Evolutionary conservation across 2,329 filamentous ascomycete species (phyloP).

Genomic region (Fusarium veterinarium): DNA sequence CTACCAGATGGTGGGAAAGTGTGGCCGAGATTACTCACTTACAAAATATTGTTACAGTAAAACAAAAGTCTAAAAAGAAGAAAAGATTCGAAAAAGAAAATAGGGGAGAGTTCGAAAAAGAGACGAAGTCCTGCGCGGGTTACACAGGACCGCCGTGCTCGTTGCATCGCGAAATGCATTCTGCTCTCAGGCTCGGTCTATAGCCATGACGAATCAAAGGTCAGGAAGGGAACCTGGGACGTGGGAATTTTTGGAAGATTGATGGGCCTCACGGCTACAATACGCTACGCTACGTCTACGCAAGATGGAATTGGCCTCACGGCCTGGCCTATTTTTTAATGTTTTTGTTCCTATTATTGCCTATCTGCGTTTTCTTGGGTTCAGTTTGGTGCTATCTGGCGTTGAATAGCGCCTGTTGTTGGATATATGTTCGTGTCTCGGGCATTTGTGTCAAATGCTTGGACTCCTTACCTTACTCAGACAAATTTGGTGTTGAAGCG

Average conservation of each 20-base stretch:
- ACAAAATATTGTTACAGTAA: constrained; percentile 13
- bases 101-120: constrained; percentile 17
- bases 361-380: constrained; percentile 12
- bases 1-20: neutral
- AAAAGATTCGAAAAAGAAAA: constrained; percentile 32
- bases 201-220: constrained; percentile 30
- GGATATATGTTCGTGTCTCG: constrained; percentile 7
- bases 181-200: constrained; percentile 22
- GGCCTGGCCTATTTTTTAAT: constrained; percentile 45
- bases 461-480: constrained; percentile 8
- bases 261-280: constrained; percentile 46
- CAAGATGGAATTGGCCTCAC: constrained; percentile 47
- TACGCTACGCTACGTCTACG: constrained; percentile 35
- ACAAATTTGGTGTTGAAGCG: constrained; percentile 35
- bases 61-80: constrained; percentile 20
- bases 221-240: constrained; percentile 34
- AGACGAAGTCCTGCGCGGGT: constrained; percentile 44
- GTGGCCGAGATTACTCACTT: constrained; percentile 12
- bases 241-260: constrained; percentile 44
- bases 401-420: constrained; percentile 34
- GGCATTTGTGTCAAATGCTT: constrained; percentile 10
- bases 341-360: constrained; percentile 25
- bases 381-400: constrained; percentile 36
- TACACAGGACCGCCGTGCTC: constrained; percentile 45
- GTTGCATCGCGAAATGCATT: constrained; percentile 16